Evolutionary conservation across 768 basidiomycete species (phyloP).

Genomic region (Pleurotus giganteus): DNA sequence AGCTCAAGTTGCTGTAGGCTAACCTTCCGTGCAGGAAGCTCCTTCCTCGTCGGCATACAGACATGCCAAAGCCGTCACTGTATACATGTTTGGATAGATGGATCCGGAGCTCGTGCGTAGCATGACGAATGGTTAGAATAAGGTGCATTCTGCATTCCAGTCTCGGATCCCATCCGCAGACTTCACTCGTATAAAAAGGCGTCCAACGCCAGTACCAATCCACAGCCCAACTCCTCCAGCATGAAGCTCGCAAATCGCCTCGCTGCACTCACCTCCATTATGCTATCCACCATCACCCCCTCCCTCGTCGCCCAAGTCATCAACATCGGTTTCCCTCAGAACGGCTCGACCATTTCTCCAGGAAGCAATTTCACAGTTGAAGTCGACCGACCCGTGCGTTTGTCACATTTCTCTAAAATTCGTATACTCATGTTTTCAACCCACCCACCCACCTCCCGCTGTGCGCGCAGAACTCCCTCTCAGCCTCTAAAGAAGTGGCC

Average conservation of each 20-base stretch:
- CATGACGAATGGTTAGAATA: too few species aligned
- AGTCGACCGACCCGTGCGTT: slow-evolving; percentile 28
- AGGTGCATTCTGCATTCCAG: too few species aligned
- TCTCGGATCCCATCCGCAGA: too few species aligned
- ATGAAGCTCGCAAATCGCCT: slow-evolving; percentile 9
- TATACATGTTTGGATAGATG: too few species aligned
- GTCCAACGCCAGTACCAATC: too few species aligned
- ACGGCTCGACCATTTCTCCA: slow-evolving; percentile 18
- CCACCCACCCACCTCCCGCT: not conserved
- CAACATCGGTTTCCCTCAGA: slow-evolving; percentile 25
- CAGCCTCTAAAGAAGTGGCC: slow-evolving; percentile 29
- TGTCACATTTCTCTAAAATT: not conserved
- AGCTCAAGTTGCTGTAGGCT: too few species aligned
- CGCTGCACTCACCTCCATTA: slow-evolving; percentile 16
- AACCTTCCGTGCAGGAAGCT: too few species aligned
- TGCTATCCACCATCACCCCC: too few species aligned
- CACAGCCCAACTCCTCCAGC: not conserved
- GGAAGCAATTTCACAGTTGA: slow-evolving; percentile 30
- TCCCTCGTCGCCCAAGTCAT: slow-evolving; percentile 28
- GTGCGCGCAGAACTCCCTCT: slow-evolving; percentile 23
- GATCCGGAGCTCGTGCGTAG: too few species aligned
- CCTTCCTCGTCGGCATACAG: too few species aligned
- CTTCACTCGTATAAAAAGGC: too few species aligned
- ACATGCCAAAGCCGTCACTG: too few species aligned
- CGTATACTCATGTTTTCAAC: not conserved